Base-by-base conservation (phyloP, 177 flowering plant species). In the Vitis hybrid region DNA sequence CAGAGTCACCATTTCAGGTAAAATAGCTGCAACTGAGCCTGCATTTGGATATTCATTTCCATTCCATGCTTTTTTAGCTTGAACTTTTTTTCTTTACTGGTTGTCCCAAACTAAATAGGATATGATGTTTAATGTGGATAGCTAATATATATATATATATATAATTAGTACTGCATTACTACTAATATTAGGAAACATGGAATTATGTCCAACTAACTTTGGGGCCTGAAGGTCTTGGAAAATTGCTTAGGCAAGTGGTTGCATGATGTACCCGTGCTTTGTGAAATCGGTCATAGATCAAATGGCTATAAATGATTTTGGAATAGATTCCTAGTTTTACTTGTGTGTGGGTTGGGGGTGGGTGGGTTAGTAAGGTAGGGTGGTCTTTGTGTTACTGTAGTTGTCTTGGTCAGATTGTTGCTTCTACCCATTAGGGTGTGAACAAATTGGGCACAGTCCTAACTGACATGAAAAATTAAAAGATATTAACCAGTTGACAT, bases 1-100 rank as follows among this genome's bases (percentile, higher is more conserved):
- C 79, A 64, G 98, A 94, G 78, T 79, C 88, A 33, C 82, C 94
- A 72, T 96, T 96, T 81, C 99, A 92, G 95, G 99, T 94, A 70
- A 1, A 74, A 1, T 73, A 50, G 33, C 67, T 72, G 62, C 68
- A 67, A n/a, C 66, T 55, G 13, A 24, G 20, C 17, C 62, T 19
- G 62, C 19, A 44, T 53, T n/a, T 66, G 59, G 11, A 58, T 49
- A 19, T 2, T 63, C 7, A 50, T 58, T 52, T 61, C 31, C 20
- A 19, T 13, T 51, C 28, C 47, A 2, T 11, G 54, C 17, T 24
- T 2, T 6, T 52, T 15, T 57, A 28, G 18, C 6, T 38, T 55
- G 13, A 50, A 20, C 3, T 31, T 20, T 14, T 1, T 52, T 52
- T 51, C 17, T 7, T 13, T 9, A 12, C 4, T 17, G 14, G 10